Evolutionary conservation across 2,329 filamentous ascomycete genomes (phyloP).

Genomic region (Claviceps monticola): DNA sequence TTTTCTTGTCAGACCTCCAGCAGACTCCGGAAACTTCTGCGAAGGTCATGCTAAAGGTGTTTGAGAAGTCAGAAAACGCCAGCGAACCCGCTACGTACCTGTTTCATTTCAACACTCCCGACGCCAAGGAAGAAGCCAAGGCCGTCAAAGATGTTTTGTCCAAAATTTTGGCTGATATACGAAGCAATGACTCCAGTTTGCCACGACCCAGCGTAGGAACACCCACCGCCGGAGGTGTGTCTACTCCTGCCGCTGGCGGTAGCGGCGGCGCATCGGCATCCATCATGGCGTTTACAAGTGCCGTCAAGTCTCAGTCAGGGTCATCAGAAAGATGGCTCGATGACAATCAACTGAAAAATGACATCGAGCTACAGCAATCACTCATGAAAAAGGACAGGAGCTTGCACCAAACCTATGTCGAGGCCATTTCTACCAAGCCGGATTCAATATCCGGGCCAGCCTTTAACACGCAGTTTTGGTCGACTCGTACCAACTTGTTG

Average conservation of each 20-base stretch:
- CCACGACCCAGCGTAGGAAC: constrained; percentile 30
- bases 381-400: constrained; percentile 67
- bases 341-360: constrained; percentile 60
- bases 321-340: constrained; percentile 57
- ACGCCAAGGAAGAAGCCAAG: constrained; percentile 73
- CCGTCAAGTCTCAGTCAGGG: constrained; percentile 41
- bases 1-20: constrained; percentile 56
- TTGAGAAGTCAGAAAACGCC: constrained; percentile 51
- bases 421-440: constrained; percentile 70
- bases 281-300: constrained; percentile 68
- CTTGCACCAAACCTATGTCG: constrained; percentile 74
- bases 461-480: constrained; percentile 92
- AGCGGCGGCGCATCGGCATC: constrained; percentile 44
- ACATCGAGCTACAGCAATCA: constrained; percentile 75
- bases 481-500: constrained; percentile 69
- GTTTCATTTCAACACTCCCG: constrained; percentile 76
- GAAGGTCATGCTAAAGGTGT: constrained; percentile 90
- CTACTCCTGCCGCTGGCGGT: constrained; percentile 16
- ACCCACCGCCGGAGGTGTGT: constrained; percentile 11
- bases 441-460: constrained; percentile 66
- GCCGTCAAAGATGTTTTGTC: constrained; percentile 72
- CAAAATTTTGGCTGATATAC: constrained; percentile 56
- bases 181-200: constrained; percentile 38
- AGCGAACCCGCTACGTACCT: constrained; percentile 57
- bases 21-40: constrained; percentile 79